Conservation (phyloP, 2,329 filamentous ascomycete genomes). For the Fusarium ramigenum region DNA sequence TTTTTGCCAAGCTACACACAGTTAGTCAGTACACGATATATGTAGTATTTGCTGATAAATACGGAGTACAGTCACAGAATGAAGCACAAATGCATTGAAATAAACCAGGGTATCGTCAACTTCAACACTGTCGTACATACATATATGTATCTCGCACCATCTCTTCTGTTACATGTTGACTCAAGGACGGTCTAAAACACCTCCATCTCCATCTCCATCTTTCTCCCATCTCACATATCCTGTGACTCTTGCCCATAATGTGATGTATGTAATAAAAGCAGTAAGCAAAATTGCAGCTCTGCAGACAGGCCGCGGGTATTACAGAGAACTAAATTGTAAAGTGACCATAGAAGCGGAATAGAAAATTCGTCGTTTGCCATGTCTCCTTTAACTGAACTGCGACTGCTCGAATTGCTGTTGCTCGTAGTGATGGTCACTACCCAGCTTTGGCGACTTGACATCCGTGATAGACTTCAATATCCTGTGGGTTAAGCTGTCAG, state of each 20-base stretch:
- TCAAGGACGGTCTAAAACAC: slow-evolving; percentile 1
- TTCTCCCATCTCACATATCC: slow-evolving; percentile 13
- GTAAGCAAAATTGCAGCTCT: slow-evolving; percentile 37
- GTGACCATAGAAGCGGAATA: slow-evolving; percentile 28
- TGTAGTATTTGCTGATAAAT: not conserved
- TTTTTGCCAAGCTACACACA: not conserved
- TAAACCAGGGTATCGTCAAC: slow-evolving; percentile 33
- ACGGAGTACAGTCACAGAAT: not conserved
- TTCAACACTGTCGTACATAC: slow-evolving; percentile 23
- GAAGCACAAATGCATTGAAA: not conserved
- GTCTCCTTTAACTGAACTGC: slow-evolving; percentile 27
- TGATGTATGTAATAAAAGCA: slow-evolving; percentile 31
- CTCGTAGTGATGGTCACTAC: slow-evolving; percentile 29
- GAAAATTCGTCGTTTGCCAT: slow-evolving; percentile 13
- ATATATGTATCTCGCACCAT: slow-evolving; percentile 17
- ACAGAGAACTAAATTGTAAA: slow-evolving; percentile 38
- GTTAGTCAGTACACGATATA: not conserved
- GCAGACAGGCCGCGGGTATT: slow-evolving; percentile 41
- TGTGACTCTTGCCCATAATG: slow-evolving; percentile 13
- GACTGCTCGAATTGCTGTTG: slow-evolving; percentile 24
- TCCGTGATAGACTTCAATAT: slow-evolving; percentile 43
- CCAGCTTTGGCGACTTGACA: slow-evolving; percentile 31
- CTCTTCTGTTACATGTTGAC: slow-evolving; percentile 1
- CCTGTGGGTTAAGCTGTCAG: slow-evolving; percentile 24
- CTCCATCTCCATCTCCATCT: not conserved